Evolutionary conservation across 2,329 filamentous ascomycete species (phyloP).

Genomic region (Penicillium sp.): DNA sequence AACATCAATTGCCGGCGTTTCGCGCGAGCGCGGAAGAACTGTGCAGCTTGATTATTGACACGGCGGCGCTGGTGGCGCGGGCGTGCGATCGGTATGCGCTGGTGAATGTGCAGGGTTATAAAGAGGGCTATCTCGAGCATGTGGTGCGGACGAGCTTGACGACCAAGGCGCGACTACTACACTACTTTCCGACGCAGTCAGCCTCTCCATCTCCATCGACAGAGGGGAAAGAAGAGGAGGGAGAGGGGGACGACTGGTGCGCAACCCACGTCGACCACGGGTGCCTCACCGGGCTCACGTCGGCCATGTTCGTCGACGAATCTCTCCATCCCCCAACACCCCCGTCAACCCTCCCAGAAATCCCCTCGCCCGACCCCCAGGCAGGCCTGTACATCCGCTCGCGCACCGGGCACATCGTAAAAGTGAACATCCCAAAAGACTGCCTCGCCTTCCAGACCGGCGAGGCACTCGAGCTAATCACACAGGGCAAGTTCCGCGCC

Average conservation of each 20-base stretch:
- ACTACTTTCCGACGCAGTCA: slow-evolving; percentile 70
- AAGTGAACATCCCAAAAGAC: slow-evolving; percentile 85
- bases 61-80: slow-evolving; percentile 80
- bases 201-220: background rate
- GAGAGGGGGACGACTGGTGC: slow-evolving; percentile 73
- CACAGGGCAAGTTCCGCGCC: slow-evolving; percentile 82
- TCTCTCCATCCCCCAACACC: slow-evolving; percentile 31
- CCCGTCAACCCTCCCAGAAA: slow-evolving; percentile 57
- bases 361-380: slow-evolving; percentile 75
- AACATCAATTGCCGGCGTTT: slow-evolving; percentile 70
- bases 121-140: slow-evolving; percentile 73
- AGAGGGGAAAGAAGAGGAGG: slow-evolving; percentile 3
- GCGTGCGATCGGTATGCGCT: slow-evolving; percentile 84
- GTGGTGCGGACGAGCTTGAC: slow-evolving; percentile 82
- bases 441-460: slow-evolving; percentile 96
- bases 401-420: slow-evolving; percentile 74
- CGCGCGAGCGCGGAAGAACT: slow-evolving; percentile 67
- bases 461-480: slow-evolving; percentile 86
- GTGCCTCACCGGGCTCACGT: slow-evolving; percentile 88
- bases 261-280: slow-evolving; percentile 76
- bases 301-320: slow-evolving; percentile 95
- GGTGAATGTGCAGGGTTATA: slow-evolving; percentile 73
- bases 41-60: slow-evolving; percentile 82
- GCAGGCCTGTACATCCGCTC: slow-evolving; percentile 94
- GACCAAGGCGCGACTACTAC: slow-evolving; percentile 85